Conservation (phyloP, 2,329 filamentous ascomycete species). For the Claviceps capensis region DNA sequence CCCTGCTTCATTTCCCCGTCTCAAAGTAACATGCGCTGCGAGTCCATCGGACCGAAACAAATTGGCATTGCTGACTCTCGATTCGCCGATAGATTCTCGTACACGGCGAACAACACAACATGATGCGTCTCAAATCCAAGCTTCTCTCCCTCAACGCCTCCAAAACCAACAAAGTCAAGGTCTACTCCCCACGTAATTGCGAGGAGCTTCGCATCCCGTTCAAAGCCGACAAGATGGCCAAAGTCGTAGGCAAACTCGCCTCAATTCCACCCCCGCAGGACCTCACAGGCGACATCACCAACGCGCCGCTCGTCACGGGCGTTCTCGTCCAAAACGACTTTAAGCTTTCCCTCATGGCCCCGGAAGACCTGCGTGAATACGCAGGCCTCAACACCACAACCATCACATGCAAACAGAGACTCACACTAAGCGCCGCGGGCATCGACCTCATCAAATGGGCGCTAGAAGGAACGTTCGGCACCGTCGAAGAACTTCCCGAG, state of each 20-base stretch:
- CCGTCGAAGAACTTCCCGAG: constrained; percentile 56
- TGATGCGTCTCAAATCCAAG: constrained; percentile 94
- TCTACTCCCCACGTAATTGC: constrained; percentile 88
- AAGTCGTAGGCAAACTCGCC: constrained; percentile 89
- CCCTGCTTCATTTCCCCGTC: no score
- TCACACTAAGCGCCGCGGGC: constrained; percentile 77
- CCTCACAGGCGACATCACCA: constrained; percentile 18
- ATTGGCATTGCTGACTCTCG: neutral
- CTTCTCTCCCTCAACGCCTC: constrained; percentile 80
- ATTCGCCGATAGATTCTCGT: constrained; percentile 60
- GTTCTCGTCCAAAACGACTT: constrained; percentile 97
- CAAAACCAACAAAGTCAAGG: constrained; percentile 71
- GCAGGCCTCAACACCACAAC: constrained; percentile 94
- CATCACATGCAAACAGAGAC: constrained; percentile 80
- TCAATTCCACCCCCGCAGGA: constrained; percentile 55
- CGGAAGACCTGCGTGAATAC: constrained; percentile 89
- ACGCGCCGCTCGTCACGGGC: constrained; percentile 56
- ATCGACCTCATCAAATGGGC: constrained; percentile 89
- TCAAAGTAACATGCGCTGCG: no score
- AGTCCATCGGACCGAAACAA: neutral
- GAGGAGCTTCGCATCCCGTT: constrained; percentile 93
- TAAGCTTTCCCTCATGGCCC: constrained; percentile 92
- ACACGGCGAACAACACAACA: constrained; percentile 93
- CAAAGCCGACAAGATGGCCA: constrained; percentile 86
- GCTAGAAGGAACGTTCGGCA: constrained; percentile 85